phyloP scores from a whole-genome alignment of 768 basidiomycete genomes.

The Myochromella boudieri region DNA sequence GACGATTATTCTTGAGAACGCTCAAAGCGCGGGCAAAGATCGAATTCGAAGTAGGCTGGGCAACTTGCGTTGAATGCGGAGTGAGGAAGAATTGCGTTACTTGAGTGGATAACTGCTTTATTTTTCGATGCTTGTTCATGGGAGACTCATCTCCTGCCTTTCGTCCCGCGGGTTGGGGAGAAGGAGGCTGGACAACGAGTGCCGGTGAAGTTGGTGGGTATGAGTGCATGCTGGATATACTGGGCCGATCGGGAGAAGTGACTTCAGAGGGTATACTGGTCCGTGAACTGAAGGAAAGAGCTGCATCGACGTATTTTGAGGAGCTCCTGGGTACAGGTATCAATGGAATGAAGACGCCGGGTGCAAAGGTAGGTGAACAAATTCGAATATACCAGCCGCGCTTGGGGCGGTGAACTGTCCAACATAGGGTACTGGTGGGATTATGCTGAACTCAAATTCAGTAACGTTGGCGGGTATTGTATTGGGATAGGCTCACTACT shows the following conservation, averaged over 20 bases:
- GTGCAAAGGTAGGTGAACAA: slow-evolving; percentile 69
- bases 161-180: slow-evolving; percentile 30
- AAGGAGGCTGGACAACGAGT: slow-evolving; percentile 29
- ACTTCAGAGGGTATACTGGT: slow-evolving; percentile 33
- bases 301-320: slow-evolving; percentile 48
- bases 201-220: slow-evolving; percentile 57
- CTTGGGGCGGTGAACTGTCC: slow-evolving; percentile 78
- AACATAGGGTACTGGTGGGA: slow-evolving; percentile 60
- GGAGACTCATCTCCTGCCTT: slow-evolving; percentile 25
- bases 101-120: slow-evolving; percentile 33
- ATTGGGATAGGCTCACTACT: slow-evolving; percentile 46
- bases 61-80: slow-evolving; percentile 40
- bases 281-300: slow-evolving; percentile 51
- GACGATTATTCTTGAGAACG: slow-evolving; percentile 45
- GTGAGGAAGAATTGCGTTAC: slow-evolving; percentile 55
- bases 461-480: background rate
- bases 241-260: slow-evolving; percentile 22
- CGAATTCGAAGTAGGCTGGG: slow-evolving; percentile 34
- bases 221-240: slow-evolving; percentile 48
- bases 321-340: slow-evolving; percentile 47
- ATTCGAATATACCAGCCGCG: slow-evolving; percentile 86
- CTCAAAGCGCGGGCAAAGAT: slow-evolving; percentile 53
- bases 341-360: slow-evolving; percentile 55
- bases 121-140: slow-evolving; percentile 20
- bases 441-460: slow-evolving; percentile 49